Evolutionary conservation across 2,329 filamentous ascomycete species (phyloP), one percentile per base, ranked within the genome.

Genomic region (Botrytis medusae): DNA sequence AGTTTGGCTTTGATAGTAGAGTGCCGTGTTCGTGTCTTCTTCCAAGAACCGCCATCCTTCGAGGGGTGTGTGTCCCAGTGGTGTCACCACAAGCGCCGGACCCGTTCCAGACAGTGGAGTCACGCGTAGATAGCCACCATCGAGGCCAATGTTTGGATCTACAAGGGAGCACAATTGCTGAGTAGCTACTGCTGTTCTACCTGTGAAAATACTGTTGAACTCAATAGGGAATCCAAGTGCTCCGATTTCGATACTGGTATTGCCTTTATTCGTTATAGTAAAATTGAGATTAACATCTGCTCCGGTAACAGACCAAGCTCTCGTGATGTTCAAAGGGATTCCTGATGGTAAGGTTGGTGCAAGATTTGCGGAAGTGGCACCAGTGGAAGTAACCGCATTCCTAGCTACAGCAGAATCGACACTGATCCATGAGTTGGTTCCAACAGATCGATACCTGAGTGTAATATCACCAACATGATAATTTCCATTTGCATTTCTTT

Each of bases 161-260:
- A 86, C 83, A 4, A 90, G 82, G 0, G 86, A 87, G 77, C 88
- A 90, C 40, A 84, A 82, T 0, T 81, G 79, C 71, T 86, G 84
- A 10, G 85, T 88, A 10, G 87, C 84, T 3, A 81, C 80, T 0
- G 87, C 84, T 1, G 81, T 79, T 14, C 87, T 84, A 62, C 83
- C 82, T 20, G 84, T 88, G 77, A 90, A 90, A 76, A 90, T 89
- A 79, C 86, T 90, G 81, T 90, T 90, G 81, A 90, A 88, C 78
- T 89, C 87, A 32, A 87, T 84, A 0, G 88, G 88, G 69, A 90
- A 85, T 0, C 88, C 88, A 2, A 90, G 82, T 65, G 85, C 85
- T 2, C 88, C 88, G 8, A 90, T 79, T 73, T 90, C 88, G 4
- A 90, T 72, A 0, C 81, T 74, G 0, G 78, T 75, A 0, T 77